Evolutionary conservation across 176 grass and related monocot species (phyloP), one percentile per base, ranked within the genome.

Genomic region (Canna indica): DNA sequence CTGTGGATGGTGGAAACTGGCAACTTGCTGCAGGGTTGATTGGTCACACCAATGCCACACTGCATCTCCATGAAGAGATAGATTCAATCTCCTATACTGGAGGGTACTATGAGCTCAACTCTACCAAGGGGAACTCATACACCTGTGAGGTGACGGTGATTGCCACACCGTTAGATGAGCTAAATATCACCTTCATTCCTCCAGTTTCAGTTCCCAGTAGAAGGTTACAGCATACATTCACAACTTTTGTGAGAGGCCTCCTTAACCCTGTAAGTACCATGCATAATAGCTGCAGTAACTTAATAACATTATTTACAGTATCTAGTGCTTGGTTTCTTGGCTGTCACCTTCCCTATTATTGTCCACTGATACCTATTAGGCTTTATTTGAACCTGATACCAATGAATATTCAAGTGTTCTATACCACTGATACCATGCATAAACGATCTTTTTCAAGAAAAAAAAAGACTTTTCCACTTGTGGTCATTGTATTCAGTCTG

Each of bases 61-160:
- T 96, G 59, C 84, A 96, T 76, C 83, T 91, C n/a, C 67, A 83
- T 76, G 93, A 96, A 87, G 79, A 67, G 41, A 90, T 96, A 76
- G 74, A 89, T 22, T 83, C 70, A 28, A 83, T 96, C 45, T 68
- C 83, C 71, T 80, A 90, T 73, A 60, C 61, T 30, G 88, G 83
- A 75, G 79, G 80, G 70, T 73, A 83, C 70, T 96, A 96, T 79
- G 67, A 89, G 74, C 83, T 96, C 28, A 83, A 75, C 75, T 90
- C 93, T 16, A 84, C 53, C 61, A 81, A 67, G 66, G 93, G 88
- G n/a, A 77, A 83, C 13, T 79, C 84, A 29, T 96, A 96, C 31
- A 75, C 74, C 29, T 96, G 93, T 41, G 81, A 60, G 32, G 88
- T 87, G 25, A 81, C 93, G 3, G 79, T 96, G 54, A 36, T 96